These are phyloP conservation scores for Tetrahymena thermophila DNA, from an alignment of 73 alveolate genomes.

Conservation along the genomic window DNA sequence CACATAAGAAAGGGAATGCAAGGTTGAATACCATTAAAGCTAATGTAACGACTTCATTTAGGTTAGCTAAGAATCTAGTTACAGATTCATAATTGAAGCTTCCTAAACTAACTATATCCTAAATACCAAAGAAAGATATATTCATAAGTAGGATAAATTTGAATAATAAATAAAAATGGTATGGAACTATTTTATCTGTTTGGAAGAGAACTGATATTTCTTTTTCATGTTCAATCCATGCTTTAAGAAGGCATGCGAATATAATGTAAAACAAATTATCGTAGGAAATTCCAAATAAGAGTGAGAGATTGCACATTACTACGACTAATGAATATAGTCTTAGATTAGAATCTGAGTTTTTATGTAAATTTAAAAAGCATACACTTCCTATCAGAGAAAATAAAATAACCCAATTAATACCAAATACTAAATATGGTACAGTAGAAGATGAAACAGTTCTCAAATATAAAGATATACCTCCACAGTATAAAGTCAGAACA, in stretches of 20 bases:
- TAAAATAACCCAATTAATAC: background rate
- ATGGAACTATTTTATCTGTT: background rate
- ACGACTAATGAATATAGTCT: background rate
- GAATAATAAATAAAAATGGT: background rate
- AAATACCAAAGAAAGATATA: background rate
- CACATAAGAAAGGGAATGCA: background rate
- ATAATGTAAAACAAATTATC: background rate
- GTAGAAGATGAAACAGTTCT: background rate
- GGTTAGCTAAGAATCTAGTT: background rate
- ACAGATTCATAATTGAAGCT: background rate
- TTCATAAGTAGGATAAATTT: background rate
- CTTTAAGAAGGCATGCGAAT: background rate
- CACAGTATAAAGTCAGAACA: background rate
- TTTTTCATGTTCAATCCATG: background rate
- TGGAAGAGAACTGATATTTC: background rate
- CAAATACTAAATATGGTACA: background rate
- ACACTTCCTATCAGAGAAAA: background rate
- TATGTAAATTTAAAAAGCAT: background rate
- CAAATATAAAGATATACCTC: background rate
- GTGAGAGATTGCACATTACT: background rate
- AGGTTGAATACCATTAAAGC: background rate
- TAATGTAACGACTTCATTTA: background rate
- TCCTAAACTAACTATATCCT: background rate
- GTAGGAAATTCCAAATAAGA: background rate
- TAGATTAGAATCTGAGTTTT: background rate